Evolutionary conservation across 371 early-diverging fungal genomes (phyloP), one percentile per base, ranked within the genome.

Genomic region (Rhizopus sp.): DNA sequence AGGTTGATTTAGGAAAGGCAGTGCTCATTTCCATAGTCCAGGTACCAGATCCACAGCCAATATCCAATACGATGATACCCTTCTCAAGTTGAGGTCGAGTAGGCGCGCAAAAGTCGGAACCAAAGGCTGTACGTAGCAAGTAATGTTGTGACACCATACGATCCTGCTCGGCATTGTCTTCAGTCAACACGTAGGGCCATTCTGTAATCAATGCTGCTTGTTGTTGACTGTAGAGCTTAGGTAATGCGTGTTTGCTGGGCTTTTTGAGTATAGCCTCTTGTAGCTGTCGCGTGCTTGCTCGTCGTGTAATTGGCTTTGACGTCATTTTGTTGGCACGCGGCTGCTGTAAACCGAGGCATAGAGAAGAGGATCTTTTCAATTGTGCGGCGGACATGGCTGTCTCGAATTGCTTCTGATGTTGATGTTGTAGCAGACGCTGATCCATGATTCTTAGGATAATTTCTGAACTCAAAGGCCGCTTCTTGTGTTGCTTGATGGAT

Each of bases 11-110:
- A 12, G 79, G 76, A 37, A 69, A 78, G 0, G 56, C 70, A 0
- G 73, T 70, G 13, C 68, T 65, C 76, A 78, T 73, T 52, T 75
- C 76, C 76, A 78, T 75, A 4, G 73, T 63, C 79, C 79, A 78
- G 4, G 74, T 75, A 3, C 73, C 79, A 5, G 76, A 64, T 0
- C 79, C 79, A 47, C 79, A 78, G 10, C 79, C 79, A 5, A 75
- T 60, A 40, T 78, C 79, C 13, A 78, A 46, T 0, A 73, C 79
- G 1, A 78, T 55, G 17, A 68, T 65, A 3, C 76, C 72, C 37
- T 70, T 66, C 29, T 75, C 66, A n/a, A 78, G 63, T n/a, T 55
- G 40, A 1, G 60, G 32, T n/a, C 60, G 68, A 32, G 73, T 51
- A 2, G 74, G 72, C 10, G 76, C 68, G 4, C 55, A 59, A 32